Base-by-base conservation (phyloP, 352 stramenopile genomes). In the Phytopythium delawarense region DNA sequence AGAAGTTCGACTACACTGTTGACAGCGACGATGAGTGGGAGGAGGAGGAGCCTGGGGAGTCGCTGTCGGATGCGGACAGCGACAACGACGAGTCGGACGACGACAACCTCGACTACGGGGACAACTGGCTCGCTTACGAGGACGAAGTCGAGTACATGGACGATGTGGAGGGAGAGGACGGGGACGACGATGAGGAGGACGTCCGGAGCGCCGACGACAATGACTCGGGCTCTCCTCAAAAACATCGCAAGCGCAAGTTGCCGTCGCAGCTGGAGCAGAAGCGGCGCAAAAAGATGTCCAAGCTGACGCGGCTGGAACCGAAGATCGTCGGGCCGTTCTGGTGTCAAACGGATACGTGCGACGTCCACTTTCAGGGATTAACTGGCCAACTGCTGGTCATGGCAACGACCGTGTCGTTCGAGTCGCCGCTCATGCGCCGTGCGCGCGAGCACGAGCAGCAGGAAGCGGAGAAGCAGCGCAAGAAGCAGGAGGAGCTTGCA, bases 21-120 rank as follows among this genome's bases (percentile, higher is more conserved):
- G 85, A 96, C 32, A 96, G 85, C 54, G 87, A 96, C 44, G 86
- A 94, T 57, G 87, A 96, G 59, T 96, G 87, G 87, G 87, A 96
- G 62, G 87, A 96, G 62, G 87, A 96, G 54, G 87, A 96, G 44
- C 81, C 86, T 18, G 87, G 87, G 18, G 87, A 96, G 70, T 92
- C 80, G 65, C 61, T 96, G 15, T 94, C 85, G 8, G 81, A 77
- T 28, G 84, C 74, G 20, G 82, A 91, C 25, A 88, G 73, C 56
- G 84, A 94, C 60, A 59, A 71, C 37, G 79, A 73, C 11, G 83
- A 92, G 30, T 89, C 86, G 1, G 81, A 88, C 18, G 84, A 92
- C 7, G 81, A 92, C 52, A 79, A 87, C 59, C 72, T 96, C 51
- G 87, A 96, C 54, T 96, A 96, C 58, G 83, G 77, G 18, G 87